Percentiles rank a stretch among this genome's conserved stretches.
Conservation (phyloP, 805 yeast species). For the Candida broadrunensis region DNA sequence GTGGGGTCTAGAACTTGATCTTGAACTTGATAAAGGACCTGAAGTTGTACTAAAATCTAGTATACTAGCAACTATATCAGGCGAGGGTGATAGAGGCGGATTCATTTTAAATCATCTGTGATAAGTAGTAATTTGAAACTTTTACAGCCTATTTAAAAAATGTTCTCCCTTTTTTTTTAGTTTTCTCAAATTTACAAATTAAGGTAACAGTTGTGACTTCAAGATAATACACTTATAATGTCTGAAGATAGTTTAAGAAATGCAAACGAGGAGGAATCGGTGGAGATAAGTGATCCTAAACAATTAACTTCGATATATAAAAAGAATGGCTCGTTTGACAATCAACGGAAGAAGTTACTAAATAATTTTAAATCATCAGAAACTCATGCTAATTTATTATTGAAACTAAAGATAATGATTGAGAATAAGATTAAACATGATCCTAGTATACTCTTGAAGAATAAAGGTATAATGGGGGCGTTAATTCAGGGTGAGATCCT, state of each 20-base stretch:
- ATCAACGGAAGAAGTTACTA: slow-evolving; percentile 39
- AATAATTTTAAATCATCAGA: slow-evolving; percentile 42
- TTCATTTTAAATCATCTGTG: too few relatives aligned
- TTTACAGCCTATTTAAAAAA: too few relatives aligned
- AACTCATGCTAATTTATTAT: slow-evolving; percentile 37
- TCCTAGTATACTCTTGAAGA: slow-evolving; percentile 45
- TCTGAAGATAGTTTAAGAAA: neutral
- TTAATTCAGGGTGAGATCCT: slow-evolving; percentile 51
- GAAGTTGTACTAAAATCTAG: neutral
- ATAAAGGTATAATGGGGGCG: slow-evolving; percentile 50
- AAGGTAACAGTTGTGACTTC: too few relatives aligned
- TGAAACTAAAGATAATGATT: slow-evolving; percentile 40
- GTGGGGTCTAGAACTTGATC: neutral
- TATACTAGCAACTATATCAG: neutral
- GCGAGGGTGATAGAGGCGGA: neutral
- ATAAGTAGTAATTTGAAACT: too few relatives aligned
- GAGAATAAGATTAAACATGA: slow-evolving; percentile 46
- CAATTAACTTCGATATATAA: slow-evolving; percentile 42
- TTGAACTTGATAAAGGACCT: neutral
- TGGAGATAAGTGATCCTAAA: slow-evolving; percentile 27
- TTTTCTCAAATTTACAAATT: too few relatives aligned
- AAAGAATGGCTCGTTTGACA: slow-evolving; percentile 48
- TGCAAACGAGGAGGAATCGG: neutral
- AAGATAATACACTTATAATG: too few relatives aligned
- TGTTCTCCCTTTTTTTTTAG: too few relatives aligned